Evolutionary conservation across 345 rosid genomes (phyloP).

Genomic region (Salix udensis): DNA sequence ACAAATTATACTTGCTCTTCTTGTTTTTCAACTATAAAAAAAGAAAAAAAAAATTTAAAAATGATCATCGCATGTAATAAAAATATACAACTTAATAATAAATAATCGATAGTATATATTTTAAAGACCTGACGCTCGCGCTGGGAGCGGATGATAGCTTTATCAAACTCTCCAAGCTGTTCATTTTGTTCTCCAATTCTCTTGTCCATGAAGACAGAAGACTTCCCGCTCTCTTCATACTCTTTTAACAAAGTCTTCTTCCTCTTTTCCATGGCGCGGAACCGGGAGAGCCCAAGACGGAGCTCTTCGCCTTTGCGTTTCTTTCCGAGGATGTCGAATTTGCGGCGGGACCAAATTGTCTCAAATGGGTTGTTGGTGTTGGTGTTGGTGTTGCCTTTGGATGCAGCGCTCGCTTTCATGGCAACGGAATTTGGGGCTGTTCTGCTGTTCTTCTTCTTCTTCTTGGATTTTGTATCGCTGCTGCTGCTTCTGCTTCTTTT

Average conservation of each 20-base stretch:
- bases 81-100: background rate
- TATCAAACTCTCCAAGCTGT: conserved; percentile 72
- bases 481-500: conserved; percentile 1
- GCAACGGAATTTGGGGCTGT: conserved; percentile 52
- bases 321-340: conserved; percentile 82
- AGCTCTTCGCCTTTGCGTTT: conserved; percentile 87
- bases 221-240: conserved; percentile 68
- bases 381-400: conserved; percentile 39
- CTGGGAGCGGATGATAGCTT: conserved; percentile 75
- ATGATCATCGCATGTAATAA: background rate
- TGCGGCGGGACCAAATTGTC: conserved; percentile 78
- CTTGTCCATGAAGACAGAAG: conserved; percentile 69
- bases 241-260: conserved; percentile 77
- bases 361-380: conserved; percentile 47
- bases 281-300: conserved; percentile 62
- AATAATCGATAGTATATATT: background rate
- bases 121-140: conserved; percentile 66
- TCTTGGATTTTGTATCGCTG: background rate
- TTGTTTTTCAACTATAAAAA: conserved; percentile 53
- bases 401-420: conserved; percentile 49
- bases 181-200: conserved; percentile 78
- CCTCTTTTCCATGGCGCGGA: conserved; percentile 72
- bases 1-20: conserved; percentile 72
- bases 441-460: conserved; percentile 34
- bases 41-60: background rate